Percentiles rank a stretch among this genome's conserved stretches.
Evolutionary conservation across 768 basidiomycete genomes (phyloP).

Genomic region (Sutorius australiensis): DNA sequence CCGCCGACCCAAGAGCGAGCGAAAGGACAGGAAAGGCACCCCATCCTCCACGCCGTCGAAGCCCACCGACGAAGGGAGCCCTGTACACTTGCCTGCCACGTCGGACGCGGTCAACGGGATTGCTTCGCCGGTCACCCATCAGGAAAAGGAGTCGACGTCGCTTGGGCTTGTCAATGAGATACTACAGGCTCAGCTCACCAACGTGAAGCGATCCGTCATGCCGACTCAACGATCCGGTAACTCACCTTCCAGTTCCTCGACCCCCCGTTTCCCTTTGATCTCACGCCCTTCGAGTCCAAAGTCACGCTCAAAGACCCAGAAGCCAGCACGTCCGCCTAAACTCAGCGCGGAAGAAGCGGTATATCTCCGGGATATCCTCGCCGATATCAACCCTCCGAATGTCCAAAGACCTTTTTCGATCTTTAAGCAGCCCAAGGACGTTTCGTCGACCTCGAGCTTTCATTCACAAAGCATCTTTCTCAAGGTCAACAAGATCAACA

Average conservation of each 20-base stretch:
- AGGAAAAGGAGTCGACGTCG: constrained; percentile 20
- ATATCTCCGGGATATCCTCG: constrained; percentile 66
- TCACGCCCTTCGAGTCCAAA: constrained; percentile 29
- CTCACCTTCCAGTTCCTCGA: constrained; percentile 18
- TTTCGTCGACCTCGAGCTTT: constrained; percentile 11
- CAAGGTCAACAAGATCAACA: constrained; percentile 26
- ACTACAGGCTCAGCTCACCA: constrained; percentile 22
- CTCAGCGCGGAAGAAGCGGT: constrained; percentile 53
- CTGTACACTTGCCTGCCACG: constrained; percentile 8
- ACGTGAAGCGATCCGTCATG: constrained; percentile 25
- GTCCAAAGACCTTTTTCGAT: constrained; percentile 46
- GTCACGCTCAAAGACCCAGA: constrained; percentile 34
- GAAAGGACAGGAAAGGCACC: constrained; percentile 32
- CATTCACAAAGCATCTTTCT: constrained; percentile 26
- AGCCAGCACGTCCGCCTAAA: constrained; percentile 50
- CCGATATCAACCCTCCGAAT: constrained; percentile 50
- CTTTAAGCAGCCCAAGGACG: constrained; percentile 39
- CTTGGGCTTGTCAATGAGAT: constrained; percentile 27
- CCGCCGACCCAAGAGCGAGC: constrained; percentile 33
- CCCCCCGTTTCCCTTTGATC: constrained; percentile 22
- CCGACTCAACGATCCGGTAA: constrained; percentile 17
- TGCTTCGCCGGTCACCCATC: constrained; percentile 1
- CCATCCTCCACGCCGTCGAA: constrained; percentile 24
- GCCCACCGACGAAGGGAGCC: constrained; percentile 22
- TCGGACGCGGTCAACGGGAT: constrained; percentile 3